Evolutionary conservation across 495 filamentous ascomycete species (phyloP).

Genomic region (Elasticomyces elasticus): DNA sequence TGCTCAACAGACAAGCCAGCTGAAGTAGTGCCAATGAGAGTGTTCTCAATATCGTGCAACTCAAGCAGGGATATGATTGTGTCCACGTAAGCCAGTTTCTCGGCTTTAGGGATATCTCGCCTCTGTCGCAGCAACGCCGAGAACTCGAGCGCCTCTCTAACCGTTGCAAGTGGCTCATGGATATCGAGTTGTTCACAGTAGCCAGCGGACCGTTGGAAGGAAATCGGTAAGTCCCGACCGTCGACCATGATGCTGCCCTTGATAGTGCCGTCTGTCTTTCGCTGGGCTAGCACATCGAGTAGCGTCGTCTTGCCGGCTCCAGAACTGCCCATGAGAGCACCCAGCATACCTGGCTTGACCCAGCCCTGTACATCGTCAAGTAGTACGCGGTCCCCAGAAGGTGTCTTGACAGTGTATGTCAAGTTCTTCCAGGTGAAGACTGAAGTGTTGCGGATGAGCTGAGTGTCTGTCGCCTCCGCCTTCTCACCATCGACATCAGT

Average conservation of each 20-base stretch:
- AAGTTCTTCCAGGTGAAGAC: conserved; percentile 21
- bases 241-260: conserved; percentile 26
- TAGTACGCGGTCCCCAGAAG: conserved; percentile 12
- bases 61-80: conserved; percentile 44
- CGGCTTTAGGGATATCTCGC: conserved; percentile 19
- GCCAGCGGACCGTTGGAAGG: conserved; percentile 25
- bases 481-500: background rate
- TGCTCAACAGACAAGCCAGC: conserved; percentile 30
- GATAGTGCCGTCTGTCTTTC: conserved; percentile 23
- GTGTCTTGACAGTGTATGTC: conserved; percentile 20
- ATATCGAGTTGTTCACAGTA: conserved; percentile 27
- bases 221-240: conserved; percentile 20
- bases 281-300: conserved; percentile 33
- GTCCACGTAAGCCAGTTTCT: conserved; percentile 43
- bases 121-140: conserved; percentile 24
- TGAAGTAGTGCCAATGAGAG: conserved; percentile 23
- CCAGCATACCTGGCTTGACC: conserved; percentile 26
- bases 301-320: conserved; percentile 66
- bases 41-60: conserved; percentile 31
- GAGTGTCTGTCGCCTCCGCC: background rate
- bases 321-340: conserved; percentile 55
- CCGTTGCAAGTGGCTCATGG: conserved; percentile 21
- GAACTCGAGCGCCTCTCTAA: conserved; percentile 27
- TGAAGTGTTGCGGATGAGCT: background rate
- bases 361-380: conserved; percentile 25